phyloP scores from a whole-genome alignment of 208 protist species.

The Phytomonas serpens region DNA sequence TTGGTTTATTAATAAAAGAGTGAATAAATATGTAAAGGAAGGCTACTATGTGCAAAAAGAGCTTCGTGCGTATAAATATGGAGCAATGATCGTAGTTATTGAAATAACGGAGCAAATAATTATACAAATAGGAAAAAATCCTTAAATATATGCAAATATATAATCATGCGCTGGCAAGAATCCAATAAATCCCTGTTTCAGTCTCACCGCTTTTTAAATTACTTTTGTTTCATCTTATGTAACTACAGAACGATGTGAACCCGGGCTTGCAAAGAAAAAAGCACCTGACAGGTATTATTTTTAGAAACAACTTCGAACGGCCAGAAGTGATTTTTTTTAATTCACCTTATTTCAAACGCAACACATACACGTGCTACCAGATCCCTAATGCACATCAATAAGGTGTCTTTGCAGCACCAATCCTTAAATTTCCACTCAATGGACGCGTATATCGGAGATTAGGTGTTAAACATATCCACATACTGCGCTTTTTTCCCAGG shows the following conservation, averaged over 20 bases:
- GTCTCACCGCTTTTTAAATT: not conserved
- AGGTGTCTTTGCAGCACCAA: not conserved
- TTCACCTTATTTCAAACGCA: not conserved
- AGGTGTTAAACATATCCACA: slow-evolving; percentile 74
- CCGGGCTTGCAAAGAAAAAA: not conserved
- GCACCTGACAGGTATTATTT: not conserved
- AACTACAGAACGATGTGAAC: not conserved
- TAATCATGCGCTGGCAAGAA: not conserved
- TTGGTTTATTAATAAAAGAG: not conserved
- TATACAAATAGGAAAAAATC: not conserved
- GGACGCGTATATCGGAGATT: not conserved
- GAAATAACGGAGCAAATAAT: not conserved
- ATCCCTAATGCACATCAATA: not conserved
- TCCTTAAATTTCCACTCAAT: not conserved
- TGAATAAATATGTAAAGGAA: not conserved
- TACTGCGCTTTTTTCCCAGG: slow-evolving; percentile 40
- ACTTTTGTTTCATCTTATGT: not conserved
- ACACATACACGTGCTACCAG: not conserved
- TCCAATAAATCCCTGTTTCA: not conserved
- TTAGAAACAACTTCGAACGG: not conserved
- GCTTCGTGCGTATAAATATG: not conserved
- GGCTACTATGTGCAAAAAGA: not conserved
- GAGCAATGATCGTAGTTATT: not conserved
- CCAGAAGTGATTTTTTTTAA: not conserved
- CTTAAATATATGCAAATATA: slow-evolving; percentile 2